Percentiles rank a stretch among this genome's conserved stretches.
phyloP scores from a whole-genome alignment of 2,329 filamentous ascomycete species.

The Pseudodiploospora longispora region DNA sequence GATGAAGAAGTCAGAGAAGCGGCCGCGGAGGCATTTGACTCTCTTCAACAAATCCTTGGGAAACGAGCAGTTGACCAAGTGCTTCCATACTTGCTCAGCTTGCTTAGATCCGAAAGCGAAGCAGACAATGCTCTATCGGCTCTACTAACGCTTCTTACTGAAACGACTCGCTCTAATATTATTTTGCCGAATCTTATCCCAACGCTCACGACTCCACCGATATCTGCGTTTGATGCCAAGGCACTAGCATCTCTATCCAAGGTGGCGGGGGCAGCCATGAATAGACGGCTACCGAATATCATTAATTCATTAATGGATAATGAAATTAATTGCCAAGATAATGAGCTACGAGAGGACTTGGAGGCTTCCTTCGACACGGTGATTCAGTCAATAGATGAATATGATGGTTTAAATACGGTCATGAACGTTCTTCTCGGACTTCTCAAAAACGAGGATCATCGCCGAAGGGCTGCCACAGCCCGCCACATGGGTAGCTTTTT shows the following conservation, averaged over 20 bases:
- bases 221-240: constrained; percentile 89
- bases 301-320: constrained; percentile 93
- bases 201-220: constrained; percentile 81
- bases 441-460: constrained; percentile 88
- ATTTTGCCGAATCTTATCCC: constrained; percentile 95
- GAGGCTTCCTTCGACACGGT: constrained; percentile 80
- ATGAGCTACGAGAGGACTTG: constrained; percentile 64
- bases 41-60: constrained; percentile 84
- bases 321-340: constrained; percentile 69
- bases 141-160: constrained; percentile 86
- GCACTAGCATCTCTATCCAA: constrained; percentile 87
- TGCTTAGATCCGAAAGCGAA: constrained; percentile 78
- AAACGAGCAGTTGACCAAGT: constrained; percentile 95
- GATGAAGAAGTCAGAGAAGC: constrained; percentile 88
- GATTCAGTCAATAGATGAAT: constrained; percentile 87
- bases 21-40: constrained; percentile 94
- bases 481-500: constrained; percentile 84
- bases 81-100: constrained; percentile 79
- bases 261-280: constrained; percentile 87
- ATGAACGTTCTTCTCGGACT: constrained; percentile 90
- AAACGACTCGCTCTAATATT: constrained; percentile 87
- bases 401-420: constrained; percentile 85
- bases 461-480: constrained; percentile 68
- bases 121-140: constrained; percentile 90
- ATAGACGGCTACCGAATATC: constrained; percentile 78